These are phyloP conservation scores for Parathielavia appendiculata DNA, from an alignment of 495 filamentous ascomycete species.

Conservation along the genomic window DNA sequence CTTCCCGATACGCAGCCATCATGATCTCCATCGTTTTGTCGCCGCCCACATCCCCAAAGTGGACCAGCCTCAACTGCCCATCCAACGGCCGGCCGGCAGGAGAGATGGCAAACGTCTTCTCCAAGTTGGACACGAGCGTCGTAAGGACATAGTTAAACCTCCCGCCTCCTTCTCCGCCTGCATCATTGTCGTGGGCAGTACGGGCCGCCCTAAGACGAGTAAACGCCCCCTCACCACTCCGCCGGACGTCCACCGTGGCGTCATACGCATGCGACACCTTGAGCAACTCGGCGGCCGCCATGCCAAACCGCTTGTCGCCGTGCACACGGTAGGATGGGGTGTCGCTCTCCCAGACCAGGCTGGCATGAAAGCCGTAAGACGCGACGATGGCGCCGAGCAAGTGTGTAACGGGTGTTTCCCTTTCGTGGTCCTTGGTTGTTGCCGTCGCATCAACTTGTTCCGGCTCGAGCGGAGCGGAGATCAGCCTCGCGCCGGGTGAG, in stretches of 20 bases:
- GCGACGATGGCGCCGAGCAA: conserved; percentile 77
- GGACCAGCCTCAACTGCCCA: conserved; percentile 63
- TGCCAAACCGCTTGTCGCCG: conserved; percentile 71
- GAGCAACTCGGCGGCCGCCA: conserved; percentile 73
- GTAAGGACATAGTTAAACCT: conserved; percentile 67
- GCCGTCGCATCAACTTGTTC: neutral
- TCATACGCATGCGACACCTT: conserved; percentile 61
- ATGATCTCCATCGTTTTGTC: conserved; percentile 68
- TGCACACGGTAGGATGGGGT: conserved; percentile 67
- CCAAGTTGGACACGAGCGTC: conserved; percentile 71
- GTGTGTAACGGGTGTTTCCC: conserved; percentile 17
- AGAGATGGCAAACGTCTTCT: conserved; percentile 72
- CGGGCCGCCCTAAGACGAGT: neutral
- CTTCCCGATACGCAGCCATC: conserved; percentile 66
- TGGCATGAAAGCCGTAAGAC: conserved; percentile 83
- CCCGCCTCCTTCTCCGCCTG: neutral
- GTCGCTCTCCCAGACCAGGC: conserved; percentile 82
- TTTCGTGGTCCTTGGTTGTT: conserved; percentile 7
- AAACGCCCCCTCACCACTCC: neutral
- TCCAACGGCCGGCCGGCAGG: conserved; percentile 62
- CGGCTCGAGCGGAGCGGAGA: conserved; percentile 35
- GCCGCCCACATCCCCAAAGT: conserved; percentile 60
- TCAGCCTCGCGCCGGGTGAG: conserved; percentile 57
- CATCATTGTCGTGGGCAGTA: neutral
- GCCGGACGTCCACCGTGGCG: conserved; percentile 48